Percentiles rank a stretch among this genome's conserved stretches.
phyloP scores from a whole-genome alignment of 306 rosid species.

The Arachis hypogaea region DNA sequence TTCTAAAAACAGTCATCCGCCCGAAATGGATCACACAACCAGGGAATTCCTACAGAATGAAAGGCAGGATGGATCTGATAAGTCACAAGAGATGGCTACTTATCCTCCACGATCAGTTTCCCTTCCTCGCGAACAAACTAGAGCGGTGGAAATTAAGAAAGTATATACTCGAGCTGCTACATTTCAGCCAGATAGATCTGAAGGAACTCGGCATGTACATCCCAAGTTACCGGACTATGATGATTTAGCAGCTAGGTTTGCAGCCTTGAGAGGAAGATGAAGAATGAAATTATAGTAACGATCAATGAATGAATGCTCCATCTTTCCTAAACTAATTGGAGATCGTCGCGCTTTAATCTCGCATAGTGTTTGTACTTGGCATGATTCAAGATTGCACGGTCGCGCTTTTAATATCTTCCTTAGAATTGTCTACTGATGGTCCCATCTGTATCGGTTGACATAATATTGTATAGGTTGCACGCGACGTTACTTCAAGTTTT shows the following conservation, averaged over 20 bases:
- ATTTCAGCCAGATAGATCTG: conserved; percentile 67
- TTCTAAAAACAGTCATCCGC: conserved; percentile 56
- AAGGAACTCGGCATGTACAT: conserved; percentile 75
- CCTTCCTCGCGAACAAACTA: conserved; percentile 68
- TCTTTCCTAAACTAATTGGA: conserved; percentile 26
- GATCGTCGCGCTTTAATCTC: conserved; percentile 29
- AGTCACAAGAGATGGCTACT: conserved; percentile 41
- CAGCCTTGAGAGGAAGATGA: conserved; percentile 74
- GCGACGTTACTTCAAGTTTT: conserved; percentile 24
- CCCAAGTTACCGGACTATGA: conserved; percentile 94
- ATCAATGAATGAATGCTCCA: conserved; percentile 8
- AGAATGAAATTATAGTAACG: conserved; percentile 12
- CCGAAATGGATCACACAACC: conserved; percentile 35
- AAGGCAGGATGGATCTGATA: conserved; percentile 50
- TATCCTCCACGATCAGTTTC: conserved; percentile 71
- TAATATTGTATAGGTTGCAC: conserved; percentile 16
- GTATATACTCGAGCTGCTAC: conserved; percentile 77
- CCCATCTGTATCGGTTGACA: conserved; percentile 25
- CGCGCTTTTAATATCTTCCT: conserved; percentile 13
- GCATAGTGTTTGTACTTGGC: conserved; percentile 25
- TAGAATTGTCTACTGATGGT: background rate
- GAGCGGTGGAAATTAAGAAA: conserved; percentile 55
- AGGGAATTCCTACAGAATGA: conserved; percentile 44
- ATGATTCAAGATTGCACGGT: conserved; percentile 27
- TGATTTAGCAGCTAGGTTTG: conserved; percentile 83